Base-by-base conservation (phyloP, 805 yeast genomes). In the Ogataea naganishii region DNA sequence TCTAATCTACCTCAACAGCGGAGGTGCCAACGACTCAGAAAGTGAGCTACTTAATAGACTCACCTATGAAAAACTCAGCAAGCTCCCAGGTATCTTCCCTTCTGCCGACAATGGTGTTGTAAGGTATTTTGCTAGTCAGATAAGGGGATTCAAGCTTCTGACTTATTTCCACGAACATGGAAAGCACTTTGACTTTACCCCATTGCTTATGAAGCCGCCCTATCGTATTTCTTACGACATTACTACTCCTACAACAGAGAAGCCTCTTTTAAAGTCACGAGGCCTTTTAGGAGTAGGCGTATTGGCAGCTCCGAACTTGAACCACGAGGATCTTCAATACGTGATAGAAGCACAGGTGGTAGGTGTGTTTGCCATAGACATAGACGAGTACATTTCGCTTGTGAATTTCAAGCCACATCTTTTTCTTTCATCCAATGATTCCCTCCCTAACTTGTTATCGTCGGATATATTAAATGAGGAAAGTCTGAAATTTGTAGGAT, bases 1-100 rank as follows among this genome's bases (percentile, higher is more conserved):
- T 36, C 47, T 82, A 15, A 50, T 81, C 0, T 66, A 75, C 32
- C 45, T 86, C 33, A 70, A 74, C 19, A 49, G 64, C n/a, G 38
- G 32, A n/a, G 47, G 46, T 4, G 56, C 55, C 17, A 42, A 51
- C 3, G 63, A 57, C 49, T 29, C 39, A 41, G 47, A 39, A 35
- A 41, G 41, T 56, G 51, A 44, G 43, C 29, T 51, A 19, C 36
- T 40, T 38, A 49, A 40, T 24, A 41, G 43, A 37, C 51, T 44
- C n/a, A 32, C 30, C 14, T 53, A 38, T 35, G 40, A 34, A n/a
- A 38, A 39, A 14, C 35, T 35, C 31, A 32, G 50, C 13, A 50
- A 51, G 8, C 30, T 65, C 15, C 52, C 50, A 19, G 72, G 72
- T 1, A 47, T 46, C 20, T 50, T 47, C 26, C 44, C 51, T 11